Evolutionary conservation across 2,329 filamentous ascomycete genomes (phyloP), one percentile per base, ranked within the genome.

Genomic region (Grosmannia penicillata): DNA sequence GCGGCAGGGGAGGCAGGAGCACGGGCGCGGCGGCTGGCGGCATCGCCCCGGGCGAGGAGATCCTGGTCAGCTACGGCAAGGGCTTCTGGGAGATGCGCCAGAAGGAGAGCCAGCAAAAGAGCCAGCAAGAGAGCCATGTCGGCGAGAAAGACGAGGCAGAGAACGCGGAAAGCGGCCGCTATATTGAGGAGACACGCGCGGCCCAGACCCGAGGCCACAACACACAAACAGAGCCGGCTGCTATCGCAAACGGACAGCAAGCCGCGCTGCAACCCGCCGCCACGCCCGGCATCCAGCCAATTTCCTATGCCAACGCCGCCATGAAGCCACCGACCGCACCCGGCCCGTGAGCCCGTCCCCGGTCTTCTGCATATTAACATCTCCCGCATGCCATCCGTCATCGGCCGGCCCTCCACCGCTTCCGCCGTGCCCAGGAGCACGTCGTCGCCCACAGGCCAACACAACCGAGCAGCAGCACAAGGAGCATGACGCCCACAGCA

Each of bases 21-120:
- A 6, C 21, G 23, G 14, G 4, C 19, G 27, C 21, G 32, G 23
- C 23, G 8, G 25, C 8, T 10, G 30, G 26, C n/a, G 47, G 39
- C 56, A 66, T 78, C 22, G 63, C 51, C 35, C 75, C 70, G 55
- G 74, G 75, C 2, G 65, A 75, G 43, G 76, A 80, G 60, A 70
- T 80, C 38, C 51, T 78, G 37, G 70, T 80, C 11, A 78, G 71
- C 46, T 79, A 80, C 49, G 76, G 75, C 6, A 79, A 75, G 52
- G 76, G 76, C 1, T 79, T 81, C 45, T 80, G 75, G 73, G 59
- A 61, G 17, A 62, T 60, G 51, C 63, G 58, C 53, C 65, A 55
- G 47, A 57, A 55, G 40, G 58, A 57, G 45, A 46, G 49, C 19
- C 48, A 47, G 14, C 18, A 11, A 9, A 9, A 26, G 3, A 33